Percentiles rank a stretch among this genome's conserved stretches.
phyloP scores from a whole-genome alignment of 768 basidiomycete genomes.

The Podaxis carcinomalis region DNA sequence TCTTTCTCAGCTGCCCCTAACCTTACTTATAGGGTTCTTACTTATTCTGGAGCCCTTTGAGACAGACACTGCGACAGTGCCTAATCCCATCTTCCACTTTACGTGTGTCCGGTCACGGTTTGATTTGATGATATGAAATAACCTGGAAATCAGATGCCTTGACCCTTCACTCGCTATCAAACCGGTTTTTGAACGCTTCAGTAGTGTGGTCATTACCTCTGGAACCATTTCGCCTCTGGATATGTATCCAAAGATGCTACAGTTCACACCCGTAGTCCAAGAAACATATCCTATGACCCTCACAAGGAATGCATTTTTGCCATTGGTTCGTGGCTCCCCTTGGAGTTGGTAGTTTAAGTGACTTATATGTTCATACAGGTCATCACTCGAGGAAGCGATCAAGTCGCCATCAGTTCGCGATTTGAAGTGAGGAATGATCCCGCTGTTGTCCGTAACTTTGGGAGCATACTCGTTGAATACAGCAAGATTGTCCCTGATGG shows the following conservation, averaged over 20 bases:
- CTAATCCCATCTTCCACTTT: constrained; percentile 97
- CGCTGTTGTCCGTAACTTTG: constrained; percentile 97
- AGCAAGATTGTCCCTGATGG: constrained; percentile 98
- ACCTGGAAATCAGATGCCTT: constrained; percentile 62
- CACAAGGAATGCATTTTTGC: constrained; percentile 92
- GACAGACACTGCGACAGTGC: constrained; percentile 96
- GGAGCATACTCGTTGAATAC: constrained; percentile 96
- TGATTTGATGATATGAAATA: constrained; percentile 11
- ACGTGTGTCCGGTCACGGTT: constrained; percentile 44
- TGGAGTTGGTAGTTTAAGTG: constrained; percentile 7
- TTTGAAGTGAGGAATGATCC: constrained; percentile 99
- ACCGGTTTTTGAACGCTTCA: constrained; percentile 97
- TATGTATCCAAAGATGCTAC: constrained; percentile 99
- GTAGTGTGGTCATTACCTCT: constrained; percentile 96
- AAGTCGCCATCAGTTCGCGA: constrained; percentile 96
- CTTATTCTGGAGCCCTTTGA: constrained; percentile 98
- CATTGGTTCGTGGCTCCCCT: constrained; percentile 55
- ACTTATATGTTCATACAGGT: constrained; percentile 46
- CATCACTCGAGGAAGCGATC: constrained; percentile 96
- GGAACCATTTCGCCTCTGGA: constrained; percentile 98
- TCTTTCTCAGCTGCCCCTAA: constrained; percentile 3
- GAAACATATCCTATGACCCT: constrained; percentile 98
- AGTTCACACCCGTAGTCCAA: constrained; percentile 94
- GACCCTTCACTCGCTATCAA: constrained; percentile 97
- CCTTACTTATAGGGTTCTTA: constrained; percentile 66